phyloP scores from a whole-genome alignment of 805 yeast species.

The Metschnikowia henanensis region DNA sequence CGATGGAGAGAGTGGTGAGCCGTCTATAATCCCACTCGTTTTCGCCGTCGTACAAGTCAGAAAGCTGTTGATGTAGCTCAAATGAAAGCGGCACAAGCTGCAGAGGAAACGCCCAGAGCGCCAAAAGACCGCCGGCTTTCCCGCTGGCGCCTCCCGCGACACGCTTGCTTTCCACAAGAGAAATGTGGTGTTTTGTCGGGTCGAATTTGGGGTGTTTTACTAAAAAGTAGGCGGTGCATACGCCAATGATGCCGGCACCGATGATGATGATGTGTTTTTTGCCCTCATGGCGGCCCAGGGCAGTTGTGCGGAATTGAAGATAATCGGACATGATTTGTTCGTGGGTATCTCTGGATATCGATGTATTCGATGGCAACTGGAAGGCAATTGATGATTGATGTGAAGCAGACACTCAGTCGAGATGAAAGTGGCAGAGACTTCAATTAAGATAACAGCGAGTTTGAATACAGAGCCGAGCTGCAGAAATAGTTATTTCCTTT shows the following conservation, averaged over 20 bases:
- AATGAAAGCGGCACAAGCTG: constrained; percentile 90
- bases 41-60: constrained; percentile 79
- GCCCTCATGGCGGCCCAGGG: constrained; percentile 52
- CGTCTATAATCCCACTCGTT: constrained; percentile 92
- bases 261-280: constrained; percentile 80
- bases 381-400: too few species aligned
- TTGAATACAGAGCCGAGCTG: too few species aligned
- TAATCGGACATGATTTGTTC: constrained; percentile 33
- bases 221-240: constrained; percentile 87
- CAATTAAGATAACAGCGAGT: too few species aligned
- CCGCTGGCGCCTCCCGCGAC: constrained; percentile 99
- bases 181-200: constrained; percentile 71
- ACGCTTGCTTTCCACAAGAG: constrained; percentile 82
- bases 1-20: constrained; percentile 81
- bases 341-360: too few species aligned
- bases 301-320: constrained; percentile 35
- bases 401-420: too few species aligned
- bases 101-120: constrained; percentile 96
- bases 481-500: too few species aligned
- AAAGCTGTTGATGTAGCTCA: constrained; percentile 77
- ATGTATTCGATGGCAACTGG: too few species aligned
- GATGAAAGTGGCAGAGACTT: too few species aligned
- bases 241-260: constrained; percentile 97
- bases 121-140: constrained; percentile 94
- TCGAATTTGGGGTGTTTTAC: constrained; percentile 82